These are phyloP conservation scores for Claviceps lovelessii DNA, from an alignment of 2,329 filamentous ascomycete species.

Conservation along the genomic window DNA sequence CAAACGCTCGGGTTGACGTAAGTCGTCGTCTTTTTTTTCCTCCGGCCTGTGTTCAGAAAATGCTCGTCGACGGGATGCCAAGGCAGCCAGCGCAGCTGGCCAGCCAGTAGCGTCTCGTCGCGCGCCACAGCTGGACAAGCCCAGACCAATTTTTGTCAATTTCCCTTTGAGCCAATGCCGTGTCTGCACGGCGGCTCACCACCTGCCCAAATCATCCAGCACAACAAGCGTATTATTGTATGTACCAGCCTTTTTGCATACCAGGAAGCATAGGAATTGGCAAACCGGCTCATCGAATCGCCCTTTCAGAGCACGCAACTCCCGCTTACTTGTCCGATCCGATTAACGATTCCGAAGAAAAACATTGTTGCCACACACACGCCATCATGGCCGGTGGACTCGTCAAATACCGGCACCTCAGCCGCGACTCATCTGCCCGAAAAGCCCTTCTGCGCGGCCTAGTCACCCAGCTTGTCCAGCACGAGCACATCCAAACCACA, in stretches of 20 bases:
- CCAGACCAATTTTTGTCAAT: conserved; percentile 5
- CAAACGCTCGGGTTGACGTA: conserved; percentile 7
- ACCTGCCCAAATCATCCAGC: neutral
- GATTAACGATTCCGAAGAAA: neutral
- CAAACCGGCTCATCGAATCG: neutral
- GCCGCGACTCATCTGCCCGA: conserved; percentile 73
- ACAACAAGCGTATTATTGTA: no score
- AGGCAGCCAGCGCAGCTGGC: neutral
- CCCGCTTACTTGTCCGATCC: neutral
- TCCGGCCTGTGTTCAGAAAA: neutral
- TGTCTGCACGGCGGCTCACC: conserved; percentile 1
- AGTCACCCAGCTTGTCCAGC: conserved; percentile 83
- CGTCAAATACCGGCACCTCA: conserved; percentile 78
- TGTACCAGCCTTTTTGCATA: neutral
- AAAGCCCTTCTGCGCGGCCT: conserved; percentile 89
- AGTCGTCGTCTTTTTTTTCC: conserved; percentile 3
- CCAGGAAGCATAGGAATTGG: neutral
- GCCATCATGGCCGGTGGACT: conserved; percentile 66
- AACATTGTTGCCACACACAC: neutral
- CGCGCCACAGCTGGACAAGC: neutral
- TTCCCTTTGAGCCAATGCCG: conserved; percentile 9
- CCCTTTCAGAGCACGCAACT: neutral
- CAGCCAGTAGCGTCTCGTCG: neutral
- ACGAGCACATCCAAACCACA: conserved; percentile 89
- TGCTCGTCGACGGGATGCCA: neutral